Base-by-base conservation (phyloP, 371 early-diverging fungal genomes). In the Lichtheimia ornata region DNA sequence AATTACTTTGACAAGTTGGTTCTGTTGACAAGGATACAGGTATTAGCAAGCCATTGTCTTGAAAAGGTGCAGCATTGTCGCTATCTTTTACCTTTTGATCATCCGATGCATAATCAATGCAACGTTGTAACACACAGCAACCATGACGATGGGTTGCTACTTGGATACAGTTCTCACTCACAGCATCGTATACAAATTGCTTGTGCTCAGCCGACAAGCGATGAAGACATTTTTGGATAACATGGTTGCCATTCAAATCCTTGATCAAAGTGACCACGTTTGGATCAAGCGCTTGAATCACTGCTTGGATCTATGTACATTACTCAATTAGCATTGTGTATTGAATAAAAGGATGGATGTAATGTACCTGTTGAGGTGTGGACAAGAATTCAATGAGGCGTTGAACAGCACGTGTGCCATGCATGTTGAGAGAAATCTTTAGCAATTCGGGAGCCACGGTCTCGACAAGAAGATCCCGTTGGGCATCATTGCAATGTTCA, bases 211-310 rank as follows among this genome's bases (percentile, higher is more conserved):
- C 70, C 3, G 83, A 74, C 49, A 94, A 71, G 27, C 84, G 77
- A 67, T 89, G 88, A 41, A 99, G 84, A 64, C 96, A 96, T 75
- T 97, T 98, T 76, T 99, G 99, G 53, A 99, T 89, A 20, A 98
- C 98, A 68, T 99, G 99, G 79, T 99, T 99, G 53, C 99, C 98
- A 72, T 99, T 99, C 44, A 97, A 85, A 70, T 97, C 97, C 68
- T 94, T 92, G 63, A 98, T 93, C 54, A 97, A 71, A 9, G 88
- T 74, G 11, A 96, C 92, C 3, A 96, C 91, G 64, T 89, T 85
- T 13, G 83, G 80, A 57, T 83, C 78, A 20, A 98, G 74, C 13
- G 95, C 91, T 5, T 68, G 63, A n/a, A 87, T 85, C 4, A 94
- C 82, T 3, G 87, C 74, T 12, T 85, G 77, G 56, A 92, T 91